Conservation (phyloP, 2,329 filamentous ascomycete species). For the Pseudofabraea citricarpa region DNA sequence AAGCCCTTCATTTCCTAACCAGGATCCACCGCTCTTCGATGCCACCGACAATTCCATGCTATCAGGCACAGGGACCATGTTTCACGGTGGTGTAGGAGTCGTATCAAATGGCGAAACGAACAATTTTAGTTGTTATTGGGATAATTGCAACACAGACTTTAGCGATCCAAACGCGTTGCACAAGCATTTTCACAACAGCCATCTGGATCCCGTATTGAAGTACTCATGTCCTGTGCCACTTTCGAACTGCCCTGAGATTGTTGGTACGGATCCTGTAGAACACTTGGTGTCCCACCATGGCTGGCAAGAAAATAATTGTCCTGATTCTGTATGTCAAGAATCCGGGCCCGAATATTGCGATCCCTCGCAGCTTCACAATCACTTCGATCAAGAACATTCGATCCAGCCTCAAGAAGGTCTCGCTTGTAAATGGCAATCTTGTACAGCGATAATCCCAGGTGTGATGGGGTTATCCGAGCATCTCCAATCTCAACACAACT, state of each 20-base stretch:
- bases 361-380: conserved; percentile 22
- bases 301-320: conserved; percentile 19
- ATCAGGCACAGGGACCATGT: background rate
- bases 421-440: conserved; percentile 20
- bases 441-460: conserved; percentile 19
- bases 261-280: conserved; percentile 20
- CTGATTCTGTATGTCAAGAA: conserved; percentile 18
- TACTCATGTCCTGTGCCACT: conserved; percentile 22
- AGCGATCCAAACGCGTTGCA: conserved; percentile 18
- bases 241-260: conserved; percentile 15
- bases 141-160: conserved; percentile 19
- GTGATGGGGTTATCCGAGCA: conserved; percentile 19
- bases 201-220: conserved; percentile 24
- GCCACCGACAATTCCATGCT: background rate
- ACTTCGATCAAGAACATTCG: conserved; percentile 23
- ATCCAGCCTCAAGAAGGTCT: conserved; percentile 20
- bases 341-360: conserved; percentile 12
- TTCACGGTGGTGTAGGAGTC: background rate
- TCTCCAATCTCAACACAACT: conserved; percentile 18
- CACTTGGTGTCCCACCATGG: conserved; percentile 24
- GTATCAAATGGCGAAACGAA: background rate
- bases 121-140: conserved; percentile 13
- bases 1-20: background rate
- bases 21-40: too few species aligned
- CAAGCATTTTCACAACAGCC: conserved; percentile 21